Conservation (phyloP, 495 filamentous ascomycete species). For the Aspergillus campestris region DNA sequence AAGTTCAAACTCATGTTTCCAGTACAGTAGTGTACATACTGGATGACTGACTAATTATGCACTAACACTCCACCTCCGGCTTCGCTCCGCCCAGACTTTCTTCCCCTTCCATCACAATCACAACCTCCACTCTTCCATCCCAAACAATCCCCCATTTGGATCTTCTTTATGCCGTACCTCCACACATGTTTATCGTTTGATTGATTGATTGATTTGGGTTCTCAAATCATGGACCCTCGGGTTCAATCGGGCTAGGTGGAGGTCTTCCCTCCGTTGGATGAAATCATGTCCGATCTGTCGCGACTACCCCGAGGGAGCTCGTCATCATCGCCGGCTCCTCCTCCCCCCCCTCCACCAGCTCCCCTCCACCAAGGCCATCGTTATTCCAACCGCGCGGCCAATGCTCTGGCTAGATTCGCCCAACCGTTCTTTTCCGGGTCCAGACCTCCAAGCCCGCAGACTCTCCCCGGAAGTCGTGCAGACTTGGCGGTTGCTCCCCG, state of each 20-base stretch:
- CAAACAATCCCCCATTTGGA: too few relatives aligned
- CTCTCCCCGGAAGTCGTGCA: conserved; percentile 14
- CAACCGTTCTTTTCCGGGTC: conserved; percentile 50
- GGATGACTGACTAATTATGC: too few relatives aligned
- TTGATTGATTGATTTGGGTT: not conserved
- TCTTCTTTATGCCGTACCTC: conserved; percentile 5
- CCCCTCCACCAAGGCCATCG: conserved; percentile 38
- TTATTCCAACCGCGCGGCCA: conserved; percentile 44
- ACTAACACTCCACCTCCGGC: too few relatives aligned
- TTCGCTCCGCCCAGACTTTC: too few relatives aligned
- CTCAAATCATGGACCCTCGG: conserved; percentile 11
- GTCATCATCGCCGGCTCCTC: conserved; percentile 27
- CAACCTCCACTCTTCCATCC: not conserved
- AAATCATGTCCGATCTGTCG: conserved; percentile 37
- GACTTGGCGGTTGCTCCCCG: conserved; percentile 25
- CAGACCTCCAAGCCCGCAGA: conserved; percentile 45
- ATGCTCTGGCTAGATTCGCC: conserved; percentile 48
- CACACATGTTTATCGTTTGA: not conserved
- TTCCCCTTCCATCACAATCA: not conserved
- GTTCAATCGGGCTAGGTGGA: conserved; percentile 9
- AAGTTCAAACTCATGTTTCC: too few relatives aligned
- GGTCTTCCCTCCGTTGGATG: conserved; percentile 1
- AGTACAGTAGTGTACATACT: too few relatives aligned
- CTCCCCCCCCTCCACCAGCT: conserved; percentile 44
- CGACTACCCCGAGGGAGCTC: conserved; percentile 24